phyloP scores from a whole-genome alignment of 2,329 filamentous ascomycete species.

The Neophaeococcomyces aloes region DNA sequence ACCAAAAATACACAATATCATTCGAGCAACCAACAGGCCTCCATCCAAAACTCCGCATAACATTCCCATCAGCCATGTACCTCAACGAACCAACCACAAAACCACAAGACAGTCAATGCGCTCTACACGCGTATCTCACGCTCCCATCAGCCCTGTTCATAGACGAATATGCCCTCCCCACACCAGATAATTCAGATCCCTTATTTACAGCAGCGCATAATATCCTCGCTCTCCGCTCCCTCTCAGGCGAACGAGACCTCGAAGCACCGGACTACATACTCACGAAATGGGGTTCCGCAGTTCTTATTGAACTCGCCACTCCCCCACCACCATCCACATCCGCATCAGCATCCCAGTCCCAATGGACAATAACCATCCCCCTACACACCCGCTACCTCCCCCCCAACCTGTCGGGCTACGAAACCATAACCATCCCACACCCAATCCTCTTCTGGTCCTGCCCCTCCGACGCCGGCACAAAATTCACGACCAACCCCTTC shows the following conservation, averaged over 20 bases:
- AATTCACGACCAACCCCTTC: conserved; percentile 71
- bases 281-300: conserved; percentile 63
- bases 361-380: conserved; percentile 48
- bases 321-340: conserved; percentile 28
- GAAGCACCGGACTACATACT: conserved; percentile 81
- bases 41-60: conserved; percentile 68
- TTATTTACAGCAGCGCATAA: conserved; percentile 76
- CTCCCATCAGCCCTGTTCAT: conserved; percentile 72
- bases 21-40: conserved; percentile 68
- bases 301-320: conserved; percentile 62
- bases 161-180: conserved; percentile 71
- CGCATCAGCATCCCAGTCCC: conserved; percentile 1
- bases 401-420: conserved; percentile 33
- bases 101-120: conserved; percentile 48
- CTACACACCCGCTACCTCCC: conserved; percentile 75
- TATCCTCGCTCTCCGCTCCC: conserved; percentile 55
- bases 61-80: conserved; percentile 43
- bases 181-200: conserved; percentile 34
- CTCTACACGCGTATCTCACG: conserved; percentile 68
- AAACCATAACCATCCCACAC: conserved; percentile 56
- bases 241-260: conserved; percentile 70
- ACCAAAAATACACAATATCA: conserved; percentile 48
- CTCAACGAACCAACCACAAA: conserved; percentile 37
- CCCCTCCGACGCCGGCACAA: conserved; percentile 43
- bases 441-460: conserved; percentile 90